These are phyloP conservation scores for Prunella vulgaris DNA, from an alignment of 257 asterid genomes.

Conservation along the genomic window DNA sequence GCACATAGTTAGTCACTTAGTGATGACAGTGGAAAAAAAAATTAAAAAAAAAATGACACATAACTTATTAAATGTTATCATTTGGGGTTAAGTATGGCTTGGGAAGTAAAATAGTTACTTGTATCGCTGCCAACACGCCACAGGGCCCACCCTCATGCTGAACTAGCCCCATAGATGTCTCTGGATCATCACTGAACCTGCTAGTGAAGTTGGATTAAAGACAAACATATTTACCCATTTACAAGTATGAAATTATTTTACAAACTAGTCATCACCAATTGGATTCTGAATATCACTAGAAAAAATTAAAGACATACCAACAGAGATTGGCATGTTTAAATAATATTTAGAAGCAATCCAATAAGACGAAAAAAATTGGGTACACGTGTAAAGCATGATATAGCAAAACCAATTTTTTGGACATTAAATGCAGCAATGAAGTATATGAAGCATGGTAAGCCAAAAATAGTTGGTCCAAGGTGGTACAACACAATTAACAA, in stretches of 20 bases:
- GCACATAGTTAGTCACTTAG: neutral
- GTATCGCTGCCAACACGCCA: conserved; percentile 96
- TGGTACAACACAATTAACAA: neutral
- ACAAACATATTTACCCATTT: neutral
- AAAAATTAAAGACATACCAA: neutral
- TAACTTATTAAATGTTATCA: conserved; percentile 7
- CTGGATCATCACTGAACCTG: conserved; percentile 92
- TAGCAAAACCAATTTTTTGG: neutral
- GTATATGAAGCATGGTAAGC: neutral
- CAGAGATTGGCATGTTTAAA: neutral
- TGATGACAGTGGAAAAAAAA: neutral
- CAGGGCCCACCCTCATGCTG: conserved; percentile 99
- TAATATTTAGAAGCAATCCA: neutral
- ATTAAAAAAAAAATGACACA: neutral
- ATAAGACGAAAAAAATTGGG: neutral
- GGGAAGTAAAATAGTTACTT: conserved; percentile 47
- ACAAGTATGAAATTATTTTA: neutral
- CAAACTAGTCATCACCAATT: conserved; percentile 10
- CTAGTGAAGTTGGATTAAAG: conserved; percentile 22
- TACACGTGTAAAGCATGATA: neutral
- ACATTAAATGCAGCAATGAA: neutral
- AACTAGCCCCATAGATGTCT: conserved; percentile 94
- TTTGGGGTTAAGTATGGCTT: conserved; percentile 5
- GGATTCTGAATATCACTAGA: conserved; percentile 2
- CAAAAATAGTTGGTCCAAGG: neutral